phyloP scores from a whole-genome alignment of 169 alveolate species.

The Plasmodium billcollinsi region DNA sequence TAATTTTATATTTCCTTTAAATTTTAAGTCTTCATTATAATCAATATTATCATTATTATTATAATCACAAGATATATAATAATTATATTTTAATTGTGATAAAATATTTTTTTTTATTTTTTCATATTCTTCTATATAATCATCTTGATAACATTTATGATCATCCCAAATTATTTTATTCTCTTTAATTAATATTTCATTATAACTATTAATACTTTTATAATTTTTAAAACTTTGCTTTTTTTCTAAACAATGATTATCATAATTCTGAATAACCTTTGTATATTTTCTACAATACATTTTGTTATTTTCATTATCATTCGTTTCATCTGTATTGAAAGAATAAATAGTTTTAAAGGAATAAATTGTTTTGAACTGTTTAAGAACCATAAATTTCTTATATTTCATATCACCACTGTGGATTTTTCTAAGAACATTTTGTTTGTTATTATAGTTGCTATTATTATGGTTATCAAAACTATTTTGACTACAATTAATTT shows the following conservation, averaged over 20 bases:
- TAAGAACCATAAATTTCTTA: conserved; percentile 19
- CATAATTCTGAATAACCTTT: conserved; percentile 15
- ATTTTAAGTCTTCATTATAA: conserved; percentile 19
- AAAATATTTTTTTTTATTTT: neutral
- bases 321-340: neutral
- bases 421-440: neutral
- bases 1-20: conserved; percentile 46
- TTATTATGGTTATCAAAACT: no score
- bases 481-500: no score
- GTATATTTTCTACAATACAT: neutral
- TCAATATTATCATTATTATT: neutral
- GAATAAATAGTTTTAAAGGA: neutral
- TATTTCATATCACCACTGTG: conserved; percentile 10
- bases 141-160: neutral
- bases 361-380: conserved; percentile 27
- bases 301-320: no score
- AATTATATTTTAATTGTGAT: conserved; percentile 20
- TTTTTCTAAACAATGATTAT: neutral
- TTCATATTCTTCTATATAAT: conserved; percentile 40
- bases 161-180: neutral
- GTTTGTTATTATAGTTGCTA: no score
- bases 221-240: neutral
- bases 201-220: conserved; percentile 21
- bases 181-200: conserved; percentile 12
- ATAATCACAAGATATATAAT: conserved; percentile 15